These are phyloP conservation scores for Cantharellus cinnabarinus DNA, from an alignment of 768 basidiomycete species.

Conservation along the genomic window DNA sequence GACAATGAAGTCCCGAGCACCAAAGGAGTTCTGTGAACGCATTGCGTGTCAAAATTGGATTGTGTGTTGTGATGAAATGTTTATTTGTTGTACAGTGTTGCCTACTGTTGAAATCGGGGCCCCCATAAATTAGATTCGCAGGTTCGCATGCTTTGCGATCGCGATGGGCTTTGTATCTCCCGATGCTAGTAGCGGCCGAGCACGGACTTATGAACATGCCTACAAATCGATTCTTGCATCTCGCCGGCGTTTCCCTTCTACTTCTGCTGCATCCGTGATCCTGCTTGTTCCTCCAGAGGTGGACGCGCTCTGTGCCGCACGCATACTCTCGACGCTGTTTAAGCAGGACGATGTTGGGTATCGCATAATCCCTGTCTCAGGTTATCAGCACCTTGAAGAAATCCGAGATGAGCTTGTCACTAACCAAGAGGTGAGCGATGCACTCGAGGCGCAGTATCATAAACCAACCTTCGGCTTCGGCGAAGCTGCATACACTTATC, in stretches of 20 bases:
- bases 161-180: neutral
- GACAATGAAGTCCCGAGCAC: conserved; percentile 86
- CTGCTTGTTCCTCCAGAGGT: conserved; percentile 79
- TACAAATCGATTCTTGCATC: neutral
- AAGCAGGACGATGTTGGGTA: conserved; percentile 88
- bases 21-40: conserved; percentile 63
- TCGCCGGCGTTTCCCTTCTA: neutral
- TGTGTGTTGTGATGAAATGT: neutral
- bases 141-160: neutral
- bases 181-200: neutral
- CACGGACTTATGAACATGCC: neutral
- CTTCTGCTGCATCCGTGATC: conserved; percentile 56
- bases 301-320: conserved; percentile 78
- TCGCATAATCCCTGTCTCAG: conserved; percentile 73
- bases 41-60: neutral
- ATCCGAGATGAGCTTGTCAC: conserved; percentile 43
- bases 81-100: neutral
- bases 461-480: neutral
- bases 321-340: conserved; percentile 76
- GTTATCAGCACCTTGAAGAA: conserved; percentile 52
- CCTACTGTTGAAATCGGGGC: too few species aligned
- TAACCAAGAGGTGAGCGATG: conserved; percentile 38
- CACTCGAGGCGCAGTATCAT: neutral
- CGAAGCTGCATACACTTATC: conserved; percentile 69
- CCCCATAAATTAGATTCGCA: too few species aligned